Evolutionary conservation across 768 basidiomycete genomes (phyloP).

Genomic region (Phylloporus sp.): DNA sequence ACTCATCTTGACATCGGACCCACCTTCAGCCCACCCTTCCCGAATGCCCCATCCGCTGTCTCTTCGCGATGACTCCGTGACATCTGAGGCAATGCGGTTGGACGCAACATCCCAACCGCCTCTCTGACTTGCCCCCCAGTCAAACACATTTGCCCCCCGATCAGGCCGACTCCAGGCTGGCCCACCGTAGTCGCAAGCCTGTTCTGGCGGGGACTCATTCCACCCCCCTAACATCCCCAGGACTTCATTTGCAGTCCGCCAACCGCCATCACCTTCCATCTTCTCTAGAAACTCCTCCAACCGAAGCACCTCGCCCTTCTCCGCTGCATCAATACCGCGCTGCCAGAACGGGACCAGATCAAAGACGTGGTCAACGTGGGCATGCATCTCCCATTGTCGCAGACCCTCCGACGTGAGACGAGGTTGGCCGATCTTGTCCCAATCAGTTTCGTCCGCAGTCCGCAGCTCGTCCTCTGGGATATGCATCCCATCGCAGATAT

Average conservation of each 20-base stretch:
- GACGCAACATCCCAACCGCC: slow-evolving; percentile 14
- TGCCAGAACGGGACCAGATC: slow-evolving; percentile 55
- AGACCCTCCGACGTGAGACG: slow-evolving; percentile 29
- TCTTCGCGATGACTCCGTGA: slow-evolving; percentile 16
- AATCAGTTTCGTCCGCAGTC: slow-evolving; percentile 19
- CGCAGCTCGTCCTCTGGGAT: slow-evolving; percentile 6
- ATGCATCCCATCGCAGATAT: background rate
- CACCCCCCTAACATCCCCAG: slow-evolving; percentile 28
- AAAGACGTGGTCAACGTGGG: slow-evolving; percentile 42
- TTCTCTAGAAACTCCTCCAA: slow-evolving; percentile 44
- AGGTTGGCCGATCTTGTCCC: slow-evolving; percentile 28
- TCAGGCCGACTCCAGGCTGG: slow-evolving; percentile 9
- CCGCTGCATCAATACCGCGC: slow-evolving; percentile 43
- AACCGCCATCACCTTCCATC: slow-evolving; percentile 33
- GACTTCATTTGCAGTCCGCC: slow-evolving; percentile 27
- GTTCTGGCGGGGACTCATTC: slow-evolving; percentile 7
- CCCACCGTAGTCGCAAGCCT: background rate
- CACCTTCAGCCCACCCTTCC: slow-evolving; percentile 12
- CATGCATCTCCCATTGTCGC: slow-evolving; percentile 26
- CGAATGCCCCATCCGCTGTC: slow-evolving; percentile 17
- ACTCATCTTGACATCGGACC: background rate
- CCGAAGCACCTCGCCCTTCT: slow-evolving; percentile 38
- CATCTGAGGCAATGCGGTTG: slow-evolving; percentile 12
- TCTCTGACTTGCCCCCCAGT: slow-evolving; percentile 1
- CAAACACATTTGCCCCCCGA: background rate